Evolutionary conservation across 2,329 filamentous ascomycete species (phyloP).

Genomic region (Lachnellula occidentalis): DNA sequence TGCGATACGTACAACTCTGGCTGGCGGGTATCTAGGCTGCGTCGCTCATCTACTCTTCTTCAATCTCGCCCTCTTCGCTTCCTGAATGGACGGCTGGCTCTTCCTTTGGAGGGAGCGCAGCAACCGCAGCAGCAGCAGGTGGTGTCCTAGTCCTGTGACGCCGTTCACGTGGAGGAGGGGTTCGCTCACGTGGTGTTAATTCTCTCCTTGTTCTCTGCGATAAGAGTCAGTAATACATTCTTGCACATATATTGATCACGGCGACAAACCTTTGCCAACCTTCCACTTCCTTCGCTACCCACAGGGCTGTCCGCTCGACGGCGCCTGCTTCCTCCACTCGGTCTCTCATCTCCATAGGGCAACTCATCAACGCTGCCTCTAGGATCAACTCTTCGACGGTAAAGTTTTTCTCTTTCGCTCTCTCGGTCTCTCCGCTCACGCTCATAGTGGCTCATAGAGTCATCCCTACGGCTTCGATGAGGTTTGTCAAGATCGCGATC

Average conservation of each 20-base stretch:
- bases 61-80: conserved; percentile 97
- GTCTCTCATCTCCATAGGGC: conserved; percentile 76
- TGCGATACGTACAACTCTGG: conserved; percentile 33
- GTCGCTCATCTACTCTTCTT: conserved; percentile 55
- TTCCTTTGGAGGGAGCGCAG: conserved; percentile 34
- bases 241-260: neutral
- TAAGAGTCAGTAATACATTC: conserved; percentile 9
- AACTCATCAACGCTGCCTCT: conserved; percentile 79
- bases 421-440: conserved; percentile 84
- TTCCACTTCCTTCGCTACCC: conserved; percentile 37
- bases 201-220: conserved; percentile 53
- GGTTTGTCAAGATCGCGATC: conserved; percentile 34
- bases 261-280: conserved; percentile 54
- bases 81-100: conserved; percentile 56
- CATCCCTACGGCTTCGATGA: conserved; percentile 51
- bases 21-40: neutral
- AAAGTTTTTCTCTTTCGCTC: conserved; percentile 81
- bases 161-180: conserved; percentile 50
- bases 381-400: conserved; percentile 73
- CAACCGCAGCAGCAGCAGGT: conserved; percentile 23
- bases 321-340: conserved; percentile 57
- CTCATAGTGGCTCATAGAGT: conserved; percentile 65
- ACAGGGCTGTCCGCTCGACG: conserved; percentile 75
- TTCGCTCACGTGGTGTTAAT: conserved; percentile 52
- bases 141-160: conserved; percentile 54